A percentile compares a stretch with the other conserved stretches of the same genome.
Evolutionary conservation across 345 rosid species (phyloP).

Genomic region (Microcos paniculata): DNA sequence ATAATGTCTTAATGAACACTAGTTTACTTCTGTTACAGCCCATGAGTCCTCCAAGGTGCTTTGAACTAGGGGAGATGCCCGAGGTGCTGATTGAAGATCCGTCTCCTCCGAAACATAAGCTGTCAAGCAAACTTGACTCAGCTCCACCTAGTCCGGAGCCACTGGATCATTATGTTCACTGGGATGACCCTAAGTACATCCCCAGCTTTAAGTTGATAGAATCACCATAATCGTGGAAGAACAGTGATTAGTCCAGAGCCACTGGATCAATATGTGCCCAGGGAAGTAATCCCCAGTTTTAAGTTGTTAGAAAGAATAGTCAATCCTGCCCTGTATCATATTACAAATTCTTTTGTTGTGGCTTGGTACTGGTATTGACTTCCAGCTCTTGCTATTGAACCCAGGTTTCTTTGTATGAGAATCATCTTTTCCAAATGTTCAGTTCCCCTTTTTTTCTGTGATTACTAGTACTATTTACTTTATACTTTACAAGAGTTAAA

Average conservation of each 20-base stretch:
- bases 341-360: too few species aligned
- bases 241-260: not conserved
- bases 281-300: too few species aligned
- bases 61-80: not conserved
- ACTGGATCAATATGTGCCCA: not conserved
- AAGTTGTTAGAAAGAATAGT: too few species aligned
- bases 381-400: too few species aligned
- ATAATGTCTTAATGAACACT: not conserved
- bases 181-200: constrained; percentile 10
- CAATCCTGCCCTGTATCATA: too few species aligned
- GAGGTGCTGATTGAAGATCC: not conserved
- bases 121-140: not conserved
- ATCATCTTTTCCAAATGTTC: too few species aligned
- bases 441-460: too few species aligned
- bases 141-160: constrained; percentile 2
- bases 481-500: too few species aligned
- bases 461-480: too few species aligned
- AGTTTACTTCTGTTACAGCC: not conserved
- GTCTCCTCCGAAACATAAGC: not conserved
- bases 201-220: constrained; percentile 13
- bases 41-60: constrained; percentile 2
- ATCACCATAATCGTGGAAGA: constrained; percentile 3
- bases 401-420: too few species aligned
- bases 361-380: too few species aligned
- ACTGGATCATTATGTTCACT: not conserved